Evolutionary conservation across 108 stramenopile species (phyloP), one percentile per base, ranked within the genome.

Genomic region (Nannochloropsis salina): DNA sequence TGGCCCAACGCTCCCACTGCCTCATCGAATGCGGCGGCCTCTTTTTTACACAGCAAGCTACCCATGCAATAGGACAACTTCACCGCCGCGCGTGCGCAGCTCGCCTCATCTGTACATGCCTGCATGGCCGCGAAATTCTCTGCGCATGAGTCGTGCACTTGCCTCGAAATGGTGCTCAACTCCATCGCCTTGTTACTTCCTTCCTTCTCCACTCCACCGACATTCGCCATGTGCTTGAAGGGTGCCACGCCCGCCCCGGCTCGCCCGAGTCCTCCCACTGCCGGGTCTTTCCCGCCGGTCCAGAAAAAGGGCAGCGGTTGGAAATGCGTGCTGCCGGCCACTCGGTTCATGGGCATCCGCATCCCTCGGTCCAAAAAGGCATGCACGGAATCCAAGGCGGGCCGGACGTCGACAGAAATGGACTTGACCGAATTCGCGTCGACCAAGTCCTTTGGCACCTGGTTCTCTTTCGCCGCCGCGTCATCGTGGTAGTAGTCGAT

Each of bases 401-500:
- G 99, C 20, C 99, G 92, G 1, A 97, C 99, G 90, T 99, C 99
- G 11, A 99, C 94, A 83, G 93, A 85, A 79, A 98, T 92, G 44
- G 93, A 94, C 9, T 93, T 93, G 15, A 94, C 90, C 20, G 92
- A 92, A 0, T 91, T 84, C 84, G 92, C 92, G 42, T 92, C 89
- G 61, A 93, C 84, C 89, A 95, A 85, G 22, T 84, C 85, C 42
- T 74, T 15, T n/a, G 95, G 95, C 86, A 92, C 87, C 41, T 86
- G 79, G 51, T 90, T 92, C 3, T 43, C 47, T 12, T 45, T 80
- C 41, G 87, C 44, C 41, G 84, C 82, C 0, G 91, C 92, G 80
- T 96, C 97, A 83, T 98, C 96, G 86, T 96, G 94, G 88, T 99
- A 99, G 88, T 98, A 99, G 89, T 99, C 99, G 92, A 99, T 98